These are phyloP conservation scores for Sicyos edulis DNA, from an alignment of 306 rosid species.

Conservation along the genomic window DNA sequence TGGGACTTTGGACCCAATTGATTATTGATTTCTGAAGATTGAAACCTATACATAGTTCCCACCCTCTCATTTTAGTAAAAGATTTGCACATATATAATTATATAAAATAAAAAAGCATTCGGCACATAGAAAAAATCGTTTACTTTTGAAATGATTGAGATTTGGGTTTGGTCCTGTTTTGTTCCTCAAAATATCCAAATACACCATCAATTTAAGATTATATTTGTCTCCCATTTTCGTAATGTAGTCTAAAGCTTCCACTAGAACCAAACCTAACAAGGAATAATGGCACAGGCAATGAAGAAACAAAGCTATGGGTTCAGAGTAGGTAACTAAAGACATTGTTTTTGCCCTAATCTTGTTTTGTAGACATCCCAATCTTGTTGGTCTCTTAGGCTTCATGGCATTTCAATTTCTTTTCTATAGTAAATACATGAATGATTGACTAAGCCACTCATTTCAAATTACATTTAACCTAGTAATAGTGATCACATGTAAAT, in stretches of 20 bases:
- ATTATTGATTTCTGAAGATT: neutral
- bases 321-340: slow-evolving; percentile 17
- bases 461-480: too few species aligned
- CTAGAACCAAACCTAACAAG: neutral
- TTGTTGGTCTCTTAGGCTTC: slow-evolving; percentile 16
- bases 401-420: slow-evolving; percentile 23
- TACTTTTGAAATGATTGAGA: neutral
- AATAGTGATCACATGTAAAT: too few species aligned
- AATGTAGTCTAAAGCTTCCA: neutral
- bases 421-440: neutral
- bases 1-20: slow-evolving; percentile 5
- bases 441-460: neutral
- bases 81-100: neutral
- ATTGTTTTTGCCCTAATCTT: slow-evolving; percentile 28
- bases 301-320: neutral
- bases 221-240: slow-evolving; percentile 17
- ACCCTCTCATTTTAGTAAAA: slow-evolving; percentile 7
- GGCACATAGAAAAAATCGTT: neutral
- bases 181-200: slow-evolving; percentile 2
- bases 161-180: neutral
- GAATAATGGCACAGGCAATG: neutral
- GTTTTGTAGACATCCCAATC: neutral
- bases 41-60: neutral
- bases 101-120: neutral
- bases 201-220: slow-evolving; percentile 15